phyloP scores from a whole-genome alignment of 176 grass and related monocot genomes.

The Avena atlantica region DNA sequence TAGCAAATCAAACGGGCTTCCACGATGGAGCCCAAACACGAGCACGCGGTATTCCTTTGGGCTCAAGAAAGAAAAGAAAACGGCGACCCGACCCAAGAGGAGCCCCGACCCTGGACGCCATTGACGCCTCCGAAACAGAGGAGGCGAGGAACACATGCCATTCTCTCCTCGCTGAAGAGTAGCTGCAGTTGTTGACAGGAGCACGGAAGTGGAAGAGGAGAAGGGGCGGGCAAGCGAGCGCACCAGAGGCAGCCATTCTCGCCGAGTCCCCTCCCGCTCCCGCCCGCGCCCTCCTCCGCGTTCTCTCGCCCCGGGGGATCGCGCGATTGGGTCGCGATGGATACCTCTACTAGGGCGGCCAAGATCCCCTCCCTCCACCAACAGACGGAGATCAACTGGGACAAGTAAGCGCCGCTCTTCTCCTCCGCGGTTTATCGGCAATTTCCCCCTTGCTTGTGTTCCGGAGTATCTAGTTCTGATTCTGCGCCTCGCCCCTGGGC shows the following conservation, averaged over 20 bases:
- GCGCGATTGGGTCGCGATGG: conserved; percentile 56
- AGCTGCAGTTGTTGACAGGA: conserved; percentile 30
- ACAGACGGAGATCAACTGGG: conserved; percentile 98
- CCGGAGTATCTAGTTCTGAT: conserved; percentile 13
- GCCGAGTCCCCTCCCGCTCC: neutral
- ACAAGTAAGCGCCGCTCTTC: conserved; percentile 63
- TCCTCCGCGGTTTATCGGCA: neutral
- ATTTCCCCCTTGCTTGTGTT: neutral
- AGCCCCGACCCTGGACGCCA: conserved; percentile 24
- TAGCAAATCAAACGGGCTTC: conserved; percentile 23
- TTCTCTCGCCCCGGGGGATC: neutral
- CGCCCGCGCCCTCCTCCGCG: conserved; percentile 17
- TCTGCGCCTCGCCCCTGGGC: neutral
- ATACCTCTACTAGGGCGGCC: conserved; percentile 41
- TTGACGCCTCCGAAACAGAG: conserved; percentile 38
- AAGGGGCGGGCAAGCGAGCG: neutral
- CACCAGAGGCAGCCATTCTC: conserved; percentile 1
- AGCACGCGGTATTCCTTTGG: neutral
- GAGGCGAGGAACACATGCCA: conserved; percentile 47
- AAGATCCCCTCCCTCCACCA: conserved; percentile 71
- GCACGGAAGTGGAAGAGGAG: conserved; percentile 34
- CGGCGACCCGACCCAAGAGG: neutral
- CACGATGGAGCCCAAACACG: neutral
- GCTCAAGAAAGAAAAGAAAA: conserved; percentile 46
- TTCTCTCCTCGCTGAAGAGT: neutral